These are phyloP conservation scores for Byssothecium circinans DNA, from an alignment of 2,329 filamentous ascomycete genomes.

Conservation along the genomic window DNA sequence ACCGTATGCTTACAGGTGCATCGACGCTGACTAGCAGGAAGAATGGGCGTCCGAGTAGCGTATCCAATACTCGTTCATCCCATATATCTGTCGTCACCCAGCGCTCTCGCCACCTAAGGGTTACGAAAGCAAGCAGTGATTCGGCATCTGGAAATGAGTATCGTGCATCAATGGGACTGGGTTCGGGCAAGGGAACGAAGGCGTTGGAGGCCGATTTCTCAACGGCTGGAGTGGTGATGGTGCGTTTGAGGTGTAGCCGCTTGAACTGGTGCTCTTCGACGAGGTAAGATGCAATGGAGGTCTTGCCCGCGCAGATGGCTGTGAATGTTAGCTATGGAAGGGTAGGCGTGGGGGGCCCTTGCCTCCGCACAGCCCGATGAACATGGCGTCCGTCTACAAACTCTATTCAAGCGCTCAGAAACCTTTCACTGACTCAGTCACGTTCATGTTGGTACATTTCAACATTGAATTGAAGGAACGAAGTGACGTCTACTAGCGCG, in stretches of 20 bases:
- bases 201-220: conserved; percentile 47
- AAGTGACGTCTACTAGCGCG: neutral
- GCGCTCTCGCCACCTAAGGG: conserved; percentile 75
- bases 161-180: conserved; percentile 25
- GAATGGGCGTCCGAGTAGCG: conserved; percentile 78
- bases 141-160: conserved; percentile 56
- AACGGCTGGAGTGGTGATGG: conserved; percentile 41
- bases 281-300: conserved; percentile 84
- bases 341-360: conserved; percentile 13
- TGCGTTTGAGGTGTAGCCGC: conserved; percentile 63
- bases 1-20: conserved; percentile 81
- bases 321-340: conserved; percentile 15
- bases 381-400: conserved; percentile 54
- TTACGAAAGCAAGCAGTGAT: conserved; percentile 80
- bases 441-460: too few species aligned
- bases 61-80: conserved; percentile 71
- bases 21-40: conserved; percentile 92
- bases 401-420: too few species aligned
- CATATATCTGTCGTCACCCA: conserved; percentile 87
- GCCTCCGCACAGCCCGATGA: conserved; percentile 69
- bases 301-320: conserved; percentile 94
- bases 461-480: too few species aligned
- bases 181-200: conserved; percentile 32
- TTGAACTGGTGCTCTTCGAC: conserved; percentile 81
- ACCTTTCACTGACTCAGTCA: too few species aligned